These are phyloP conservation scores for Trichomonas vaginalis DNA, from an alignment of 208 protist species.

Conservation along the genomic window DNA sequence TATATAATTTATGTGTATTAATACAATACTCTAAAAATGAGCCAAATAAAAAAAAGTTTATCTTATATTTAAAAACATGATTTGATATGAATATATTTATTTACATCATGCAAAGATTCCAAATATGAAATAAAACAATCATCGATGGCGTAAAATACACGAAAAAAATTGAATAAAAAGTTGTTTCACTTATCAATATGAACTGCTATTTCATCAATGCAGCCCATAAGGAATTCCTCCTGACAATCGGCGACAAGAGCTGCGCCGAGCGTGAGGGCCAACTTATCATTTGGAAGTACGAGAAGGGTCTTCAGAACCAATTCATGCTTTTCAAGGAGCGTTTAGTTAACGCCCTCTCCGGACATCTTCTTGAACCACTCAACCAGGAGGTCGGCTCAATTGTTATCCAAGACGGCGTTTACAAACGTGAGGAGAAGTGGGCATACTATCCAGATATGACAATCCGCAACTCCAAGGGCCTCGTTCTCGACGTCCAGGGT, in stretches of 20 bases:
- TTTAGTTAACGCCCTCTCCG: neutral
- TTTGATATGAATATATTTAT: no score
- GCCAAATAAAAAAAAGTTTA: no score
- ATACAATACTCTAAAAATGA: no score
- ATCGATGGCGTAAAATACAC: no score
- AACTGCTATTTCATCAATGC: neutral
- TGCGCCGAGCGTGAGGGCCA: neutral
- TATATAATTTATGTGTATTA: no score
- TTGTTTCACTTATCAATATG: no score
- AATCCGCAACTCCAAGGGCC: neutral
- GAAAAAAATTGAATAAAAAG: no score
- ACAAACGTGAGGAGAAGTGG: neutral
- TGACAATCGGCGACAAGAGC: neutral
- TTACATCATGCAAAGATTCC: no score
- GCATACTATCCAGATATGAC: neutral
- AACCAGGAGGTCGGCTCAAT: neutral
- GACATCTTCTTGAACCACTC: neutral
- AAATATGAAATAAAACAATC: no score
- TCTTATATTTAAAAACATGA: no score
- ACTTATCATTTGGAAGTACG: neutral
- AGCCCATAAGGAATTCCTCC: neutral
- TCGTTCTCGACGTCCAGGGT: neutral
- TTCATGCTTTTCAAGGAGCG: neutral
- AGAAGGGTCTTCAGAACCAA: neutral
- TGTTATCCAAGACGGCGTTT: neutral